Conservation (phyloP, 2,329 filamentous ascomycete species). For the Xylariaceae sp. region DNA sequence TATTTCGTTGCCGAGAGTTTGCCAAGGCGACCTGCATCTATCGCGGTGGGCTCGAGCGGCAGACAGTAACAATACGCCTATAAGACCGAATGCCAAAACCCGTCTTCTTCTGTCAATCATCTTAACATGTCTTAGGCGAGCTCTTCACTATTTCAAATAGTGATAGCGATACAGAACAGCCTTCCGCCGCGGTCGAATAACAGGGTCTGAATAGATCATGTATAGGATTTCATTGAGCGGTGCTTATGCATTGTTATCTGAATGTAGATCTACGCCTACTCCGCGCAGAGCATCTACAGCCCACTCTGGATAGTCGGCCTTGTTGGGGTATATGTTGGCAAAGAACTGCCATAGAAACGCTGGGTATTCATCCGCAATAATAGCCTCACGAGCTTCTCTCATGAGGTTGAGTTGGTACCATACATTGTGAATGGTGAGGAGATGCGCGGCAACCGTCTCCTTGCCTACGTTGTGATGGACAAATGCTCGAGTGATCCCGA, state of each 20-base stretch:
- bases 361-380: conserved; percentile 82
- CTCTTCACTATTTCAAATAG: too few relatives aligned
- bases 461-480: conserved; percentile 91
- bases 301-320: conserved; percentile 77
- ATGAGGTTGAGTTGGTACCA: conserved; percentile 90
- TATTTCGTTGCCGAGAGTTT: too few relatives aligned
- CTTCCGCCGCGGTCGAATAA: too few relatives aligned
- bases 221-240: background rate
- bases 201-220: background rate
- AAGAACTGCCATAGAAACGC: conserved; percentile 82
- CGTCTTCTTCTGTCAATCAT: too few relatives aligned
- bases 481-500: conserved; percentile 86
- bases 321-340: conserved; percentile 69
- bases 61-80: too few relatives aligned
- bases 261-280: conserved; percentile 79
- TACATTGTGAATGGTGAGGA: conserved; percentile 93
- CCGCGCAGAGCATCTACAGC: conserved; percentile 77
- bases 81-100: too few relatives aligned
- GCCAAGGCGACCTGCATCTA: too few relatives aligned
- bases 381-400: conserved; percentile 73
- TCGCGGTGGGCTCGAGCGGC: too few relatives aligned
- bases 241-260: conserved; percentile 30
- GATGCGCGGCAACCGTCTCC: conserved; percentile 87
- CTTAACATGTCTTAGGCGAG: too few relatives aligned
- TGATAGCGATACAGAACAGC: too few relatives aligned